A percentile compares a stretch with the other conserved stretches of the same genome.
These are phyloP conservation scores for Aspergillus leporis DNA, from an alignment of 495 filamentous ascomycete species.

Conservation along the genomic window DNA sequence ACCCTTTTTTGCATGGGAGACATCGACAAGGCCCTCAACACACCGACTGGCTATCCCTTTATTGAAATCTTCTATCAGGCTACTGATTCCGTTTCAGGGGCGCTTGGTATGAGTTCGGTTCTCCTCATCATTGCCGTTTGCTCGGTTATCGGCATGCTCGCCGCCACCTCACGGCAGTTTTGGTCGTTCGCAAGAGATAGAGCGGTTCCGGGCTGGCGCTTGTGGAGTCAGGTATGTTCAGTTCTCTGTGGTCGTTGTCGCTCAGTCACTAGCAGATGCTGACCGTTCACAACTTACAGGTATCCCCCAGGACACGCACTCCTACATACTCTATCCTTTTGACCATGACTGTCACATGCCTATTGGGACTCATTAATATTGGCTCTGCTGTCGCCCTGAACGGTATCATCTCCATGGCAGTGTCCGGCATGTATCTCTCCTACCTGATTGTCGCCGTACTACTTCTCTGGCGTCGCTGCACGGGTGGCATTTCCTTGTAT, in stretches of 20 bases:
- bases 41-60: constrained; percentile 45
- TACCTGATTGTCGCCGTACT: constrained; percentile 41
- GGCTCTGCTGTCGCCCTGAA: constrained; percentile 44
- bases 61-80: constrained; percentile 50
- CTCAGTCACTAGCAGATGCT: background rate
- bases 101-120: constrained; percentile 45
- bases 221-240: constrained; percentile 39
- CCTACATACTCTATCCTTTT: background rate
- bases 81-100: constrained; percentile 37
- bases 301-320: background rate
- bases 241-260: background rate
- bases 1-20: constrained; percentile 49
- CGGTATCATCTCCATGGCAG: constrained; percentile 42
- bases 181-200: constrained; percentile 57
- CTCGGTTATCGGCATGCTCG: constrained; percentile 43
- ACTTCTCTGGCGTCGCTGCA: constrained; percentile 43
- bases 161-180: constrained; percentile 50
- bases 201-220: constrained; percentile 45
- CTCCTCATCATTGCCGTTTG: constrained; percentile 40
- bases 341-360: background rate
- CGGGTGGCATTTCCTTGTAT: constrained; percentile 17
- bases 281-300: background rate
- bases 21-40: constrained; percentile 32
- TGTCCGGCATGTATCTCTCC: constrained; percentile 39
- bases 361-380: constrained; percentile 46